phyloP scores from a whole-genome alignment of 306 rosid genomes.

The Citrullus colocynthis region DNA sequence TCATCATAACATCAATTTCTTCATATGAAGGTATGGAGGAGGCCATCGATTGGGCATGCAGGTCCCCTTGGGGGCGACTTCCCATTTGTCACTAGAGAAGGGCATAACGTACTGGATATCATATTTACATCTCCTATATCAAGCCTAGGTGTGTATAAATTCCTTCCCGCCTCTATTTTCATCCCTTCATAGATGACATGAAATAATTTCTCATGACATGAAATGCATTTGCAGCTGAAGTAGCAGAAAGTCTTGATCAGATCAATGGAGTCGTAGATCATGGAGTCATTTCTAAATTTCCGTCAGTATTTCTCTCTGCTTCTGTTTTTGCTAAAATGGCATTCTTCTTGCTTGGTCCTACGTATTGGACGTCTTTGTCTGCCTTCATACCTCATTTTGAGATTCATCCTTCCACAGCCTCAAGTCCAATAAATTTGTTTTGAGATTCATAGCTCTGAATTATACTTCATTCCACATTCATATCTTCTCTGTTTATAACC shows the following conservation, averaged over 20 bases:
- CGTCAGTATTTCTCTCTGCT: conserved; percentile 42
- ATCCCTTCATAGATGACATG: neutral
- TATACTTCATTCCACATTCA: neutral
- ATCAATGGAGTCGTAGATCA: conserved; percentile 61
- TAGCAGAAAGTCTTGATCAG: conserved; percentile 45
- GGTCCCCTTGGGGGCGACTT: conserved; percentile 70
- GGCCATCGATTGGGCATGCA: conserved; percentile 62
- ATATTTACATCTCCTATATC: conserved; percentile 78
- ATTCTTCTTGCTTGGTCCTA: neutral
- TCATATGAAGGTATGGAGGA: conserved; percentile 65
- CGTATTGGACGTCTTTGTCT: neutral
- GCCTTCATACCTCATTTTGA: neutral
- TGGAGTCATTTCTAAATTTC: conserved; percentile 61
- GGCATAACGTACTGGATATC: conserved; percentile 73
- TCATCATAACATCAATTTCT: neutral
- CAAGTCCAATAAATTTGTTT: neutral
- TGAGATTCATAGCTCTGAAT: neutral
- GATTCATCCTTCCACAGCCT: neutral
- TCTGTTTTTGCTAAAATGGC: neutral
- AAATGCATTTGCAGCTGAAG: conserved; percentile 41
- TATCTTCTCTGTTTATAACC: neutral
- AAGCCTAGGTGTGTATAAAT: conserved; percentile 43
- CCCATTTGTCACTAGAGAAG: conserved; percentile 70
- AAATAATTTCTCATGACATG: conserved; percentile 4
- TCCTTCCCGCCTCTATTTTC: neutral